Percentiles rank a stretch among this genome's conserved stretches.
Conservation (phyloP, 2,329 filamentous ascomycete genomes). For the Apiospora marii region DNA sequence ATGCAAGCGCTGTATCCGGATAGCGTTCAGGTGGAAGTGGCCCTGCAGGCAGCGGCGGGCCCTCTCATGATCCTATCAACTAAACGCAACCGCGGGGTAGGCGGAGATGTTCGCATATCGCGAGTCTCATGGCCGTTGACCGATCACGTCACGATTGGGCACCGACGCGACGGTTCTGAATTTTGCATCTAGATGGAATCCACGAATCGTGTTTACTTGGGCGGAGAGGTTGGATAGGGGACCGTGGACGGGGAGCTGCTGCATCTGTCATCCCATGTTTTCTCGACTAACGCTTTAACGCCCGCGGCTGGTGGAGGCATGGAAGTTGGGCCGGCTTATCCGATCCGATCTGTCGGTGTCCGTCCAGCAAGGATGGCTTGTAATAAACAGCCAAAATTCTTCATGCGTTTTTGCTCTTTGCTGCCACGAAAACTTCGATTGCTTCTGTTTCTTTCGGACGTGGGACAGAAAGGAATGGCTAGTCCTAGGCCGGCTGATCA, state of each 20-base stretch:
- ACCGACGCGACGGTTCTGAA: conserved; percentile 9
- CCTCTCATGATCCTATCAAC: neutral
- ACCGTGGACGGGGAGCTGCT: neutral
- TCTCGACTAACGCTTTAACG: neutral
- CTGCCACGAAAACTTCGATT: neutral
- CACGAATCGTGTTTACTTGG: neutral
- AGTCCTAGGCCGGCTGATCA: conserved; percentile 20
- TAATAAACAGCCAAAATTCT: neutral
- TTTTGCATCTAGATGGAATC: conserved; percentile 1
- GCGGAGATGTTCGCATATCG: conserved; percentile 6
- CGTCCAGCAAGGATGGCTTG: conserved; percentile 4
- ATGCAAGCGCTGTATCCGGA: neutral
- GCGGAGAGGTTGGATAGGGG: conserved; percentile 10
- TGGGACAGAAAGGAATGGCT: conserved; percentile 12
- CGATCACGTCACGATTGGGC: conserved; percentile 8
- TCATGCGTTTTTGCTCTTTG: neutral
- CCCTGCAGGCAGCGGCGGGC: neutral
- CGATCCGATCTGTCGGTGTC: conserved; percentile 10
- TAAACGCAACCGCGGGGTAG: conserved; percentile 5
- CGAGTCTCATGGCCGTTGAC: neutral
- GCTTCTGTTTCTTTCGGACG: conserved; percentile 5
- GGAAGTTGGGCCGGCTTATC: neutral
- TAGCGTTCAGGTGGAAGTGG: neutral
- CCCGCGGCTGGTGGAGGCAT: neutral
- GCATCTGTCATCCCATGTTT: neutral